phyloP scores from a whole-genome alignment of 2,329 filamentous ascomycete genomes.

The Ophiostoma montium region DNA sequence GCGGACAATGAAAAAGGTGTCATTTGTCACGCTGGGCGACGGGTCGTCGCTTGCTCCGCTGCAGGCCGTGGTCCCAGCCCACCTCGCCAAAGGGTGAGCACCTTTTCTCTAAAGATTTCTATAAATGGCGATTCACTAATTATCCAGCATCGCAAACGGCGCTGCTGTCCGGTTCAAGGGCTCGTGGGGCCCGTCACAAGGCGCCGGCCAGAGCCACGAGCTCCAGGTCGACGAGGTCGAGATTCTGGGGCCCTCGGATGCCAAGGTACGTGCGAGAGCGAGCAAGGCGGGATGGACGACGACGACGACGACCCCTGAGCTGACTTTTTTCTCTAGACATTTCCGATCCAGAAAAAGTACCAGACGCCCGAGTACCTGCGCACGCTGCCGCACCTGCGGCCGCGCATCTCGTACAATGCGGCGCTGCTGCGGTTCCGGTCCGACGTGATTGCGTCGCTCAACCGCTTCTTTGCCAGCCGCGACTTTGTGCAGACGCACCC shows the following conservation, averaged over 20 bases:
- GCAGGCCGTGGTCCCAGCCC: slow-evolving; percentile 65
- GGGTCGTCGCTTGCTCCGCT: slow-evolving; percentile 67
- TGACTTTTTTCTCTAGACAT: slow-evolving; percentile 40
- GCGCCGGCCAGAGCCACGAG: slow-evolving; percentile 61
- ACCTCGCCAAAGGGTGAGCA: slow-evolving; percentile 58
- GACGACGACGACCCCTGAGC: slow-evolving; percentile 23
- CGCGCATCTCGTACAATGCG: slow-evolving; percentile 68
- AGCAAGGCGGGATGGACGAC: slow-evolving; percentile 27
- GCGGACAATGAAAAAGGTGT: slow-evolving; percentile 68
- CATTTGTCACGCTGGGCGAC: slow-evolving; percentile 77
- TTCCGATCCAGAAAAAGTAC: slow-evolving; percentile 93
- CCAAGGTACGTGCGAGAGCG: slow-evolving; percentile 27
- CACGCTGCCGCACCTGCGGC: slow-evolving; percentile 72
- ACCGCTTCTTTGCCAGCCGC: slow-evolving; percentile 57
- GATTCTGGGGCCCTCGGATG: slow-evolving; percentile 63
- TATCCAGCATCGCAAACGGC: slow-evolving; percentile 37
- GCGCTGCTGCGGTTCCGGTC: slow-evolving; percentile 73
- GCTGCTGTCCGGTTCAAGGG: slow-evolving; percentile 66
- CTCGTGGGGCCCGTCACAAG: slow-evolving; percentile 58
- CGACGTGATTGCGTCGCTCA: slow-evolving; percentile 57
- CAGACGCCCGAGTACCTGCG: slow-evolving; percentile 81
- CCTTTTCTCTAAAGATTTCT: slow-evolving; percentile 18
- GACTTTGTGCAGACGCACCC: slow-evolving; percentile 76
- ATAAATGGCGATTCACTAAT: not conserved
- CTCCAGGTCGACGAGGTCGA: slow-evolving; percentile 57